Percentiles rank a stretch among this genome's conserved stretches.
Evolutionary conservation across 495 filamentous ascomycete species (phyloP).

Genomic region (Aspergillus kassunensis): DNA sequence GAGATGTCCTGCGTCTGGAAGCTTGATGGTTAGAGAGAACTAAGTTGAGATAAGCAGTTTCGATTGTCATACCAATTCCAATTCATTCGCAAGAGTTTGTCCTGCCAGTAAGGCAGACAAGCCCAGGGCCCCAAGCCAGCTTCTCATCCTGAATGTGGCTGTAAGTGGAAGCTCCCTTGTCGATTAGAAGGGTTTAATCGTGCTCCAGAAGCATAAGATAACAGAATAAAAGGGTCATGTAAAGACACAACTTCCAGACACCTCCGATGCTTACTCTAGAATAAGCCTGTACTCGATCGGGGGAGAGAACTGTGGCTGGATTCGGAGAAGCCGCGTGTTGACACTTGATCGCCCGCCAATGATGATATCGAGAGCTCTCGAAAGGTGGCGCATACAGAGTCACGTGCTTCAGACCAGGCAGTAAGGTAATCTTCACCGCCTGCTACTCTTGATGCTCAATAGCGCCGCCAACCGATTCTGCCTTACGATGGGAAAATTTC

Average conservation of each 20-base stretch:
- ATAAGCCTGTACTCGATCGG: neutral
- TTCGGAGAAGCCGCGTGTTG: constrained; percentile 24
- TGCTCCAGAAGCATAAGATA: constrained; percentile 13
- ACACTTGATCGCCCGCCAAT: constrained; percentile 13
- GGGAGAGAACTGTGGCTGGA: constrained; percentile 28
- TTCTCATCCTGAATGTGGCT: constrained; percentile 48
- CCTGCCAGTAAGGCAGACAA: constrained; percentile 50
- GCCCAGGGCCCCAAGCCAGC: constrained; percentile 47
- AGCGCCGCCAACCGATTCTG: constrained; percentile 18
- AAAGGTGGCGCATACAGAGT: constrained; percentile 1
- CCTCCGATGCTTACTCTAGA: neutral
- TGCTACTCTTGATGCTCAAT: neutral
- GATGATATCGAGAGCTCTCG: constrained; percentile 28
- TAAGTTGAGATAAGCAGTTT: constrained; percentile 19
- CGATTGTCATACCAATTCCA: constrained; percentile 55
- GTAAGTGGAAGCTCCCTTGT: constrained; percentile 24
- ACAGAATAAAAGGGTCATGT: neutral
- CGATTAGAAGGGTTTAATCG: constrained; percentile 10
- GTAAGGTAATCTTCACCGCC: neutral
- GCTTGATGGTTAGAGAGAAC: constrained; percentile 13
- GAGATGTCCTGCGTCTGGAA: constrained; percentile 68
- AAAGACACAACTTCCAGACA: neutral
- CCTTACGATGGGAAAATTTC: constrained; percentile 18
- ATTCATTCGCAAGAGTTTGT: constrained; percentile 54
- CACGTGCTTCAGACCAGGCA: constrained; percentile 1